Evolutionary conservation across 768 basidiomycete species (phyloP).

Genomic region (Phlegmacium glaucopus): DNA sequence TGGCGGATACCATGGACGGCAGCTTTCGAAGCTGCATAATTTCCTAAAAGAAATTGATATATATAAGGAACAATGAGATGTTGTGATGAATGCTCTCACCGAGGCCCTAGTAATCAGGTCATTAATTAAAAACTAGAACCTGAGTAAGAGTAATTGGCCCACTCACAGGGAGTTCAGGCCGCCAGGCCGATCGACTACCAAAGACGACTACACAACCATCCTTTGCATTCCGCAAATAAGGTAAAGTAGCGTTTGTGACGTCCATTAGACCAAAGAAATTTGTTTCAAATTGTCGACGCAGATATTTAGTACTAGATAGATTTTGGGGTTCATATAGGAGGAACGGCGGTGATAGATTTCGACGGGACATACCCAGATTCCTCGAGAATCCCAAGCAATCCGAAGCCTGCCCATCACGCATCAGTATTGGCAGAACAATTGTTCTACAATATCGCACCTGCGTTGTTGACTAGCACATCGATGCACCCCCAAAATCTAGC

Average conservation of each 20-base stretch:
- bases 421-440: not conserved
- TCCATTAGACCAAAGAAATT: conserved; percentile 53
- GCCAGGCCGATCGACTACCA: conserved; percentile 56
- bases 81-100: conserved; percentile 15
- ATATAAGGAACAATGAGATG: not conserved
- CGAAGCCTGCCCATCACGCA: conserved; percentile 25
- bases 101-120: conserved; percentile 23
- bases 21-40: conserved; percentile 56
- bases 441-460: conserved; percentile 28
- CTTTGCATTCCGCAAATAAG: conserved; percentile 43
- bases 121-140: not conserved
- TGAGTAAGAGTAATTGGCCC: not conserved
- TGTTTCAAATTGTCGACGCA: conserved; percentile 42
- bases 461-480: conserved; percentile 66
- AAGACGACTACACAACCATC: conserved; percentile 46
- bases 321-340: not conserved
- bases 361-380: conserved; percentile 48
- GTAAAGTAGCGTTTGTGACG: conserved; percentile 49
- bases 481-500: conserved; percentile 48
- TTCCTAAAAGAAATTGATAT: conserved; percentile 8
- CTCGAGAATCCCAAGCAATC: conserved; percentile 45
- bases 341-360: not conserved
- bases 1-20: conserved; percentile 46
- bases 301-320: conserved; percentile 22
- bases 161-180: conserved; percentile 39